Percentiles rank a stretch among this genome's conserved stretches.
phyloP scores from a whole-genome alignment of 2,329 filamentous ascomycete species.

The Xylariales sp. region DNA sequence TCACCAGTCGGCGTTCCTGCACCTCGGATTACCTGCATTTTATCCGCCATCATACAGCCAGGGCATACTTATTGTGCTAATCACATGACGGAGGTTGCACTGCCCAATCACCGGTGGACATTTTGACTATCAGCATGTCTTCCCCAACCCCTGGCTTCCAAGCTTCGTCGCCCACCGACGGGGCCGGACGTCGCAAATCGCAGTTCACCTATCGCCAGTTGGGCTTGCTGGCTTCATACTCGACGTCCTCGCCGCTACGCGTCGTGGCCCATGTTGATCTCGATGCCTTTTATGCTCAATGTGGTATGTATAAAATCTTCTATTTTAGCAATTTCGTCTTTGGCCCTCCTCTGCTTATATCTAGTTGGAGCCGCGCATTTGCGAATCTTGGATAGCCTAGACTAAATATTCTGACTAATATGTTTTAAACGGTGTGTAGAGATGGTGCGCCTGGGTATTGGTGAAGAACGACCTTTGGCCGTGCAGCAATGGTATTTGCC shows the following conservation, averaged over 20 bases:
- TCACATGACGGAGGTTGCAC: slow-evolving; percentile 25
- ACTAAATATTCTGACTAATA: slow-evolving; percentile 20
- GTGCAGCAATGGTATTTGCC: slow-evolving; percentile 85
- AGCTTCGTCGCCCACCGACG: slow-evolving; percentile 52
- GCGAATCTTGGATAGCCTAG: background rate
- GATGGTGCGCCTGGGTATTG: slow-evolving; percentile 82
- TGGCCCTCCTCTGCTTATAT: background rate
- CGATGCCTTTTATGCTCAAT: slow-evolving; percentile 98
- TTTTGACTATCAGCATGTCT: slow-evolving; percentile 43
- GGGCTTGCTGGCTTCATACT: slow-evolving; percentile 77
- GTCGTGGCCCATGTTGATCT: slow-evolving; percentile 93
- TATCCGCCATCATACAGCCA: slow-evolving; percentile 5
- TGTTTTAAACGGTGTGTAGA: slow-evolving; percentile 53
- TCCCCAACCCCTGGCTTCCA: slow-evolving; percentile 49
- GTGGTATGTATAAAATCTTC: slow-evolving; percentile 57
- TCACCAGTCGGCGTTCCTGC: slow-evolving; percentile 16
- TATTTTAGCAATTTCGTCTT: background rate
- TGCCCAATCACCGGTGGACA: slow-evolving; percentile 31
- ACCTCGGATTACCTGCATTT: slow-evolving; percentile 21
- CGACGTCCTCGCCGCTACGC: slow-evolving; percentile 79
- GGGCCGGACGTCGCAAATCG: slow-evolving; percentile 62
- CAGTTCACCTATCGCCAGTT: slow-evolving; percentile 89
- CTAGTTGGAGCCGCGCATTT: background rate
- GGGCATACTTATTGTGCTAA: slow-evolving; percentile 8
- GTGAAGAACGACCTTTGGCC: slow-evolving; percentile 82